A percentile compares a stretch with the other conserved stretches of the same genome.
Conservation (phyloP, 805 yeast species). For the Yamadazyma scolyti region DNA sequence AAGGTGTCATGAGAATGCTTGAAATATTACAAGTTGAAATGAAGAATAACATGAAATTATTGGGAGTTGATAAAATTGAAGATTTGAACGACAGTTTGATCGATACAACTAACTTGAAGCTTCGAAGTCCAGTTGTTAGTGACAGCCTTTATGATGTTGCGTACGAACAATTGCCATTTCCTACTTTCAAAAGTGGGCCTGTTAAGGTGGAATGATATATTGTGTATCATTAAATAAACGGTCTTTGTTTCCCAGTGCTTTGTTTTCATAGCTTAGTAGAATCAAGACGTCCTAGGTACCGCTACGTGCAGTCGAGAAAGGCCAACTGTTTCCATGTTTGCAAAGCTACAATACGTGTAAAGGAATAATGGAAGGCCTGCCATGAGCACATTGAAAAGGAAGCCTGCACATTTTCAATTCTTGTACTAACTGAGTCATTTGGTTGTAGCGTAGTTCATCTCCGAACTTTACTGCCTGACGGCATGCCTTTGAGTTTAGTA, state of each 20-base stretch:
- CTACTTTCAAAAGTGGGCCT: too few relatives aligned
- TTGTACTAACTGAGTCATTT: constrained; percentile 44
- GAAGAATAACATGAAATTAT: constrained; percentile 71
- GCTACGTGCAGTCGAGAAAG: too few relatives aligned
- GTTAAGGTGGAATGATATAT: too few relatives aligned
- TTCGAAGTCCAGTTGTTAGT: constrained; percentile 14
- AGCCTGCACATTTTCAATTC: constrained; percentile 45
- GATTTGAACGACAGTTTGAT: constrained; percentile 36
- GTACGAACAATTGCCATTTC: constrained; percentile 9
- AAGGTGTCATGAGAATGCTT: constrained; percentile 56
- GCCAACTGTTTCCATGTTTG: too few relatives aligned
- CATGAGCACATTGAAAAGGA: constrained; percentile 86
- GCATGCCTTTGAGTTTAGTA: constrained; percentile 62
- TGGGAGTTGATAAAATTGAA: constrained; percentile 65
- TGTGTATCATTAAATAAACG: too few relatives aligned
- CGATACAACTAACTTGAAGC: constrained; percentile 25
- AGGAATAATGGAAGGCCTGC: constrained; percentile 74
- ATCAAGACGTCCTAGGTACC: too few relatives aligned
- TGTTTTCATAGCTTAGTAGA: too few relatives aligned
- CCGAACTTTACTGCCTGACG: constrained; percentile 73
- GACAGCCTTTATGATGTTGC: constrained; percentile 11
- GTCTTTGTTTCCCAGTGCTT: too few relatives aligned
- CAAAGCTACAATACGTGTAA: too few relatives aligned
- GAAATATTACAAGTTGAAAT: constrained; percentile 65
- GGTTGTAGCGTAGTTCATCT: constrained; percentile 34